Conservation (phyloP, 2,329 filamentous ascomycete genomes). For the Phaeosphaeria sp. region DNA sequence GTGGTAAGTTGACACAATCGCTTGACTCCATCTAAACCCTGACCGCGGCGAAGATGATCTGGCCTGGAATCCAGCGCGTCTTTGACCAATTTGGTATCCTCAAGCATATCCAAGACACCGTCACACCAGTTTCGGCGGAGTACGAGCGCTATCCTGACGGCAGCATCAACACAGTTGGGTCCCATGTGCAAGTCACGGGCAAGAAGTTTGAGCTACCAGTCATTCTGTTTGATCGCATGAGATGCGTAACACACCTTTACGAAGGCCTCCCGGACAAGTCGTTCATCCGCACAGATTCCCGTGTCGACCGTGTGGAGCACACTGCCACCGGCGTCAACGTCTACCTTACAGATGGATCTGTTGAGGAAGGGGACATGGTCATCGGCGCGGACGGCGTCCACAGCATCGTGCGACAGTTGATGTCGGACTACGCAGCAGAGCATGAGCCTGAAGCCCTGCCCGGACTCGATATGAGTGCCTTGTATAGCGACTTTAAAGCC, state of each 20-base stretch:
- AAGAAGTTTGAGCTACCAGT: slow-evolving; percentile 11
- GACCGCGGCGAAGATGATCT: slow-evolving; percentile 14
- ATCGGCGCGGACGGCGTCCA: slow-evolving; percentile 35
- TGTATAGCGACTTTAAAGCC: slow-evolving; percentile 19
- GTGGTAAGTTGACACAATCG: slow-evolving; percentile 1
- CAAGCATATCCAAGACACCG: slow-evolving; percentile 11
- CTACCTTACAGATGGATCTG: slow-evolving; percentile 20
- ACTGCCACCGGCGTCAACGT: slow-evolving; percentile 19
- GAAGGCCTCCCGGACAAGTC: slow-evolving; percentile 27
- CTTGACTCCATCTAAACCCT: background rate
- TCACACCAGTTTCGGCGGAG: slow-evolving; percentile 13
- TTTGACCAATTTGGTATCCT: slow-evolving; percentile 34
- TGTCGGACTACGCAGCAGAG: slow-evolving; percentile 27
- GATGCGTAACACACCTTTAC: slow-evolving; percentile 25
- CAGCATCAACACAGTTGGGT: background rate
- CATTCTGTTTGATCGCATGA: slow-evolving; percentile 25
- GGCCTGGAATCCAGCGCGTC: slow-evolving; percentile 24
- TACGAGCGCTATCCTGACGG: slow-evolving; percentile 23
- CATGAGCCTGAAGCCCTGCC: slow-evolving; percentile 10
- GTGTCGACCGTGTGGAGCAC: slow-evolving; percentile 22
- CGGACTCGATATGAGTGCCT: slow-evolving; percentile 14
- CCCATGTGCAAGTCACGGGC: background rate
- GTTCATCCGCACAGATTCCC: slow-evolving; percentile 16
- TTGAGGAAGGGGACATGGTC: slow-evolving; percentile 26
- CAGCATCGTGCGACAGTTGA: slow-evolving; percentile 24